phyloP scores from a whole-genome alignment of 768 basidiomycete species.

The Steccherinum ochraceum region DNA sequence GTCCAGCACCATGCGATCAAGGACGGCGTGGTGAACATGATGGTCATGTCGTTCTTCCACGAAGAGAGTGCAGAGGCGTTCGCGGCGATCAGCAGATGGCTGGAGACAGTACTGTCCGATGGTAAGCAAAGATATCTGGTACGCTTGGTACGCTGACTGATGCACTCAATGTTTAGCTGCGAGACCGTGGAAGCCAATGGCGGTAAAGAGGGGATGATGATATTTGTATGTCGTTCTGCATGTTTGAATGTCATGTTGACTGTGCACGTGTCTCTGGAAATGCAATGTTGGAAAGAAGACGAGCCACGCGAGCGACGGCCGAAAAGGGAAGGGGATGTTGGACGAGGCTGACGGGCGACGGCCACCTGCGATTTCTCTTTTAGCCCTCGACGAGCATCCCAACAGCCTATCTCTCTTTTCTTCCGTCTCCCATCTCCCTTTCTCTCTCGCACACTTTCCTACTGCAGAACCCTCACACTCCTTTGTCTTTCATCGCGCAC shows the following conservation, averaged over 20 bases:
- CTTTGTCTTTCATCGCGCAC: neutral
- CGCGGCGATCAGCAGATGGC: neutral
- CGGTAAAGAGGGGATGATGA: too few relatives aligned
- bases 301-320: neutral
- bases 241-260: too few relatives aligned
- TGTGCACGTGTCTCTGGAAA: too few relatives aligned
- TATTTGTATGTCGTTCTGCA: too few relatives aligned
- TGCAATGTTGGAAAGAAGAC: too few relatives aligned
- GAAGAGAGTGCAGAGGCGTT: neutral
- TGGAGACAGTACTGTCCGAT: too few relatives aligned
- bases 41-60: neutral
- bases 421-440: neutral
- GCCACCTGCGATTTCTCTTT: conserved; percentile 3
- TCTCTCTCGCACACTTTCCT: conserved; percentile 9
- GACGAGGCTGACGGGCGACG: neutral
- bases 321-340: neutral
- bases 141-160: too few relatives aligned
- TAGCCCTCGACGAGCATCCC: neutral
- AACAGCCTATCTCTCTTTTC: conserved; percentile 8
- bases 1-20: conserved; percentile 16
- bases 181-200: too few relatives aligned
- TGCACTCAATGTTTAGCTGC: too few relatives aligned
- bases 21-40: conserved; percentile 12
- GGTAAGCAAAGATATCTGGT: too few relatives aligned
- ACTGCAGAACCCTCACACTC: conserved; percentile 11